phyloP scores from a whole-genome alignment of 148 eudicot species.

The Rheum nobile region DNA sequence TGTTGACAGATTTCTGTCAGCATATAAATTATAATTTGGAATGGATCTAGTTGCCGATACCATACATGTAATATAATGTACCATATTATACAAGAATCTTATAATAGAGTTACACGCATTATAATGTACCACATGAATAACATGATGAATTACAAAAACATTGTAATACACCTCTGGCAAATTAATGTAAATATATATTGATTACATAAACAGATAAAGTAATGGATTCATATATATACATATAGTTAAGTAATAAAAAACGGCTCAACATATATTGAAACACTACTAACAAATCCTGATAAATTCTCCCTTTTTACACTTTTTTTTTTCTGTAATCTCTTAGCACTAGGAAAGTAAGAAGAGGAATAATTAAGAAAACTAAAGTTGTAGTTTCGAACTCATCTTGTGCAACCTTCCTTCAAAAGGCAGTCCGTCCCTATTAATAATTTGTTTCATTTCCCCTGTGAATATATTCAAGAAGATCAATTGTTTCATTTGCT shows the following conservation, averaged over 20 bases:
- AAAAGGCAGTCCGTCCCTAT: neutral
- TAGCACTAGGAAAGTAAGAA: neutral
- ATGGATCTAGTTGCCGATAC: neutral
- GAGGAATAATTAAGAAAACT: neutral
- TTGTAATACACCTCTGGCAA: neutral
- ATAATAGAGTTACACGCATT: neutral
- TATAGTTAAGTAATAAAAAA: neutral
- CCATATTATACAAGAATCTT: neutral
- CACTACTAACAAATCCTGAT: neutral
- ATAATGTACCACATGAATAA: neutral
- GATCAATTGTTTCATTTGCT: neutral
- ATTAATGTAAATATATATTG: neutral
- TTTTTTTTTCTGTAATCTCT: neutral
- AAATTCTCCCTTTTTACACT: neutral
- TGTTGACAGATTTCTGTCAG: too few species aligned
- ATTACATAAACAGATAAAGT: neutral
- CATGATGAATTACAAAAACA: neutral
- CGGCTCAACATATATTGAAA: neutral
- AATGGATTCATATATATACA: neutral
- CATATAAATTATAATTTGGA: neutral
- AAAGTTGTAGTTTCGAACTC: neutral
- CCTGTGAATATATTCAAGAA: neutral
- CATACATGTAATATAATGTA: neutral
- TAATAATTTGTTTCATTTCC: neutral
- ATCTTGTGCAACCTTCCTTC: neutral